Evolutionary conservation across 768 basidiomycete genomes (phyloP), one percentile per base, ranked within the genome.

Genomic region (Lenzites betulinus): DNA sequence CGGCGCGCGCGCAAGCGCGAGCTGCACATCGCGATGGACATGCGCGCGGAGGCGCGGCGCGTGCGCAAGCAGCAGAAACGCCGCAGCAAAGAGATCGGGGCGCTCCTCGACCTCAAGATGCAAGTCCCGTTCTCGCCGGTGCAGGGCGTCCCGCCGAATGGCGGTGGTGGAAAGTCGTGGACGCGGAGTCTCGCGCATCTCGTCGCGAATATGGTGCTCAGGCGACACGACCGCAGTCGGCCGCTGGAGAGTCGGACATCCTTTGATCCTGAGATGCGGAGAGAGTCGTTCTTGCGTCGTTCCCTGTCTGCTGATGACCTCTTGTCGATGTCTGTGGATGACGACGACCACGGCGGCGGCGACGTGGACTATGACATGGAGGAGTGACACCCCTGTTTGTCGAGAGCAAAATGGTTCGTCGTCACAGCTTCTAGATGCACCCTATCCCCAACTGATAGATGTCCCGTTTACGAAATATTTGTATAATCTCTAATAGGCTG

Each of bases 31-130:
- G 73, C 74, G 67, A 73, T 75, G 60, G 73, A 74, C 59, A 65
- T 69, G 58, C 74, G 75, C 35, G 74, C 73, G 60, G 82, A 81
- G 65, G 79, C 78, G 54, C 72, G 78, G 63, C 78, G 74, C 61
- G 69, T 56, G 64, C 73, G 80, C 62, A 84, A 82, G 70, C 73
- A 76, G 51, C 81, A 83, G 65, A 80, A 81, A 65, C 86, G 85
- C 70, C 74, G 79, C 41, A 77, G 78, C 23, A 78, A 79, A 62
- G 87, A 88, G 74, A 72, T 87, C 12, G 78, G 79, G 9, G 76
- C 81, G 35, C 73, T 88, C 60, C 71, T 88, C 63, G 76, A 83
- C 66, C 68, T 87, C 62, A 88, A 87, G 72, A 66, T 84, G 62
- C 75, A 70, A 22, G 72, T 73, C 47, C 65, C 65, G 48, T 49